Percentiles rank a stretch among this genome's conserved stretches.
These are phyloP conservation scores for Puccinia novopanici DNA, from an alignment of 1,284 basidiomycete genomes.

Conservation along the genomic window DNA sequence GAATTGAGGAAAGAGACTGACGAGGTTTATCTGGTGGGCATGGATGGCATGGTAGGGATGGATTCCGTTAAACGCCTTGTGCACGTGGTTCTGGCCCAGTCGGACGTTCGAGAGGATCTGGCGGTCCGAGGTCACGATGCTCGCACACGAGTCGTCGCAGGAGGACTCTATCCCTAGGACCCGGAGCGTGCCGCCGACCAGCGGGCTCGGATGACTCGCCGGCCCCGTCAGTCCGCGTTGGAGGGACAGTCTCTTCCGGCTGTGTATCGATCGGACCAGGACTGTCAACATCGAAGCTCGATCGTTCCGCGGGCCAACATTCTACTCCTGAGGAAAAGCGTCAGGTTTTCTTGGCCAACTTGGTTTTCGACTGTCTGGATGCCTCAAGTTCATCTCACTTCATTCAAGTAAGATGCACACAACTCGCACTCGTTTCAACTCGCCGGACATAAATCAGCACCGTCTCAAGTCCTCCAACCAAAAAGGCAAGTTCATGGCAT, in stretches of 20 bases:
- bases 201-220: neutral
- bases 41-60: slow-evolving; percentile 75
- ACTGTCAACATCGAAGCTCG: neutral
- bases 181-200: neutral
- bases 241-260: neutral
- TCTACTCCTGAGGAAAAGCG: neutral
- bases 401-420: no score
- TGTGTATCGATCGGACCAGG: neutral
- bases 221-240: neutral
- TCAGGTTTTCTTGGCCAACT: neutral
- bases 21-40: no score
- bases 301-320: neutral
- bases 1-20: slow-evolving; percentile 58
- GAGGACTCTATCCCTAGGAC: no score
- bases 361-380: no score
- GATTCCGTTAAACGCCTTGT: slow-evolving; percentile 75
- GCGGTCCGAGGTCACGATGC: slow-evolving; percentile 71
- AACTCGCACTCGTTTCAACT: no score
- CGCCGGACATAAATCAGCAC: no score
- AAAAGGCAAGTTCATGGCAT: no score
- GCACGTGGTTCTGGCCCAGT: slow-evolving; percentile 72
- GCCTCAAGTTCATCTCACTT: no score
- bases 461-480: no score
- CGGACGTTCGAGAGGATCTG: slow-evolving; percentile 78
- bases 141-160: slow-evolving; percentile 85